Conservation (phyloP, 1,139 yeast species). For the Pichia sp. region DNA sequence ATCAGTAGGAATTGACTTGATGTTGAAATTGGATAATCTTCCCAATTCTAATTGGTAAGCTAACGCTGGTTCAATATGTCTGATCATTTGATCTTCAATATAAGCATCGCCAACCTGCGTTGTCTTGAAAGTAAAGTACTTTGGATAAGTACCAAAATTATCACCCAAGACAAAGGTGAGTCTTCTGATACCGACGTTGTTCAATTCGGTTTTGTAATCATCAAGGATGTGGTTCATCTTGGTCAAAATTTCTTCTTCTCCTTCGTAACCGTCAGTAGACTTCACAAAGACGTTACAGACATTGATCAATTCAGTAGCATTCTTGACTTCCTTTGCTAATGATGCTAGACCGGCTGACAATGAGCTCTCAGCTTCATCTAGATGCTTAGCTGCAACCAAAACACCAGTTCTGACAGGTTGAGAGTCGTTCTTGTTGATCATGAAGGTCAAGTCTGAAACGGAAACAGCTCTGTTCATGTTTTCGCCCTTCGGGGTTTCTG, state of each 20-base stretch:
- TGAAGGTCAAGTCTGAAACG: constrained; percentile 83
- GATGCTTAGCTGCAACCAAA: constrained; percentile 71
- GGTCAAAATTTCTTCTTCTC: constrained; percentile 61
- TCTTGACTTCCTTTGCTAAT: constrained; percentile 39
- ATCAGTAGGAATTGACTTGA: constrained; percentile 92
- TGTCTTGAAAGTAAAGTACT: constrained; percentile 81
- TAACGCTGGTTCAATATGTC: constrained; percentile 97
- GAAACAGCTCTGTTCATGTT: constrained; percentile 80
- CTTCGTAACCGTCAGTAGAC: constrained; percentile 63
- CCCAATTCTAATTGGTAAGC: constrained; percentile 96
- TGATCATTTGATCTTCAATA: constrained; percentile 78
- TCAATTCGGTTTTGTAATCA: constrained; percentile 64
- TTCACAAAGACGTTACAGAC: constrained; percentile 76
- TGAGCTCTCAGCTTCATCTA: constrained; percentile 86
- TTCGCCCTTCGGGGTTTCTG: constrained; percentile 38
- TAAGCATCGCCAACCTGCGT: constrained; percentile 57
- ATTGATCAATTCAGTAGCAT: constrained; percentile 43
- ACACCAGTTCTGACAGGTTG: constrained; percentile 79
- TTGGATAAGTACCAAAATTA: constrained; percentile 81
- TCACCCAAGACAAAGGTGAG: constrained; percentile 85
- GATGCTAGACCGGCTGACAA: constrained; percentile 69
- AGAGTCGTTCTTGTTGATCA: constrained; percentile 56
- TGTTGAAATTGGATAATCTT: constrained; percentile 88
- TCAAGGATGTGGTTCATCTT: constrained; percentile 60
- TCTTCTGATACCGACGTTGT: constrained; percentile 75